These are phyloP conservation scores for Fusarium tanahbumbuense DNA, from an alignment of 2,329 filamentous ascomycete species.

Conservation along the genomic window DNA sequence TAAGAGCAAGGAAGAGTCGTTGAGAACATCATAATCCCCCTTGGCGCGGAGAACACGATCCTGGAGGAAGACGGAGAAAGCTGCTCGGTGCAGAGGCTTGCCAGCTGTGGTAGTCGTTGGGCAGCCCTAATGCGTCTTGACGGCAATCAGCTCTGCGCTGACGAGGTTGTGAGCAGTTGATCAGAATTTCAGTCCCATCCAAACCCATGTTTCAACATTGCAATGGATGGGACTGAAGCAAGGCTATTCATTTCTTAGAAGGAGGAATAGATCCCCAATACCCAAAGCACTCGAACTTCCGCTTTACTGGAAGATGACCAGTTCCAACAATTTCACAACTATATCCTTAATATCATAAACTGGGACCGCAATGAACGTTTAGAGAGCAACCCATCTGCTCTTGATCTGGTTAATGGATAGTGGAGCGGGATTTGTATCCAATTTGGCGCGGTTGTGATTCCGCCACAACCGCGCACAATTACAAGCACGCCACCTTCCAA, in stretches of 20 bases:
- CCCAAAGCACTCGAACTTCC: constrained; percentile 42
- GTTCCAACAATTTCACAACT: constrained; percentile 49
- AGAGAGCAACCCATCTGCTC: constrained; percentile 37
- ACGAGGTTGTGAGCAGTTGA: constrained; percentile 70
- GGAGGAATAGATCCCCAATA: neutral
- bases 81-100: constrained; percentile 86
- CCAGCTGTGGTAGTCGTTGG: constrained; percentile 82
- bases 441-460: too few species aligned
- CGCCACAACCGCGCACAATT: too few species aligned
- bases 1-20: constrained; percentile 64
- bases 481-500: too few species aligned
- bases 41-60: constrained; percentile 80
- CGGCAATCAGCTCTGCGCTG: constrained; percentile 85
- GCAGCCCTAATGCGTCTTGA: constrained; percentile 78
- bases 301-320: constrained; percentile 46
- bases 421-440: too few species aligned
- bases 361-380: constrained; percentile 49
- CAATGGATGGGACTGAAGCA: constrained; percentile 51
- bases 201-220: constrained; percentile 32
- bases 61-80: constrained; percentile 77
- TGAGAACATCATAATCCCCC: constrained; percentile 77
- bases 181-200: too few species aligned
- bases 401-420: neutral
- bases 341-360: constrained; percentile 52
- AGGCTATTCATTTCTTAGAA: constrained; percentile 53